phyloP scores from a whole-genome alignment of 306 rosid genomes.

The Malus orientalis region DNA sequence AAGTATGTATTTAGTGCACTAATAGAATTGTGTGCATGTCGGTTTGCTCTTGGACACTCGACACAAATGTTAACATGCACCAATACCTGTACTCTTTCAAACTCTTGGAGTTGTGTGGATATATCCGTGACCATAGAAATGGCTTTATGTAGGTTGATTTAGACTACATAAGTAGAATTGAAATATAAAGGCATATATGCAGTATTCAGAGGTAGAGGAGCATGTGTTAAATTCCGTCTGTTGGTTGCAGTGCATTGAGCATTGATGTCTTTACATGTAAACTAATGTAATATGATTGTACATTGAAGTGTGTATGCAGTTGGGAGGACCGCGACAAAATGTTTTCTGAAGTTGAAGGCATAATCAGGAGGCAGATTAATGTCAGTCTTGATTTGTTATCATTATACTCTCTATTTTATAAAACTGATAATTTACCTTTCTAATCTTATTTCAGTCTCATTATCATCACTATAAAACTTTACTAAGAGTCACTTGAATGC shows the following conservation, averaged over 20 bases:
- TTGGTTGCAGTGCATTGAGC: background rate
- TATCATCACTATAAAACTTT: background rate
- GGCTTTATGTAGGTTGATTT: background rate
- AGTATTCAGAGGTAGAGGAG: background rate
- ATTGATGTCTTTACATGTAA: background rate
- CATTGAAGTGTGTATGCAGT: conserved; percentile 76
- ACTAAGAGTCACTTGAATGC: background rate
- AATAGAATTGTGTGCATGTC: background rate
- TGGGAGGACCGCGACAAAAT: conserved; percentile 97
- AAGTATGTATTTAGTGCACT: background rate
- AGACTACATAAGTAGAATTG: background rate
- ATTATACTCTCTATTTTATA: background rate
- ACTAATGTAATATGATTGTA: background rate
- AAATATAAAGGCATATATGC: background rate
- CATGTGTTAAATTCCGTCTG: too few species aligned
- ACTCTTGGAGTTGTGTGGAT: background rate
- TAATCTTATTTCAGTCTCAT: background rate
- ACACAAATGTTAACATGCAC: background rate
- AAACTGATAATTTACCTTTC: background rate
- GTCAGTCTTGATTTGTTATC: conserved; percentile 35
- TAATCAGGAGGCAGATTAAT: conserved; percentile 84
- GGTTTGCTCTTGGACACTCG: background rate
- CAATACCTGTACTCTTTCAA: background rate
- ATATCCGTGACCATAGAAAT: background rate
- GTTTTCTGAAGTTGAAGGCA: conserved; percentile 91